These are phyloP conservation scores for Stentor coeruleus DNA, from an alignment of 73 alveolate species.

Conservation along the genomic window DNA sequence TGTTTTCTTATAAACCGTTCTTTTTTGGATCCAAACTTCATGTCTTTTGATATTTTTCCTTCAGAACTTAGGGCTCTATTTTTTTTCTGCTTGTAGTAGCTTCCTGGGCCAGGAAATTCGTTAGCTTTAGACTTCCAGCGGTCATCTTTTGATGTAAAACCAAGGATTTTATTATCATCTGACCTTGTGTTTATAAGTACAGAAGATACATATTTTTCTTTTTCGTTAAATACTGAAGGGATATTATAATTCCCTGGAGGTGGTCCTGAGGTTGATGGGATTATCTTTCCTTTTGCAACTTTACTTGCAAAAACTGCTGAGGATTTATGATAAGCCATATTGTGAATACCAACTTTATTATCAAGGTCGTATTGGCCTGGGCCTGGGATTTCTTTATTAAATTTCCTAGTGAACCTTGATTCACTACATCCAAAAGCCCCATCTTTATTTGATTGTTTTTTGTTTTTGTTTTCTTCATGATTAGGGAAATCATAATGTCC, in stretches of 20 bases:
- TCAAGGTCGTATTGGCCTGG: constrained; percentile 21
- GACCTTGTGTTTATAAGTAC: not conserved
- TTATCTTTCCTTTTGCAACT: not conserved
- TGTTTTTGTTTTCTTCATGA: not conserved
- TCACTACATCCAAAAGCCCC: constrained; percentile 27
- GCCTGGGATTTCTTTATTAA: not conserved
- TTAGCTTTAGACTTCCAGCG: not conserved
- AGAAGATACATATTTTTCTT: not conserved
- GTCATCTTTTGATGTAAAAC: not conserved
- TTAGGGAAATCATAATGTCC: constrained; percentile 9
- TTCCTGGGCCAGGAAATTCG: not conserved
- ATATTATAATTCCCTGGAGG: constrained; percentile 28
- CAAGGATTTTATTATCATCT: not conserved
- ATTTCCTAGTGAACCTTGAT: not conserved
- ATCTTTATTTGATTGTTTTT: constrained; percentile 9
- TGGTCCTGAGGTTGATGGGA: not conserved
- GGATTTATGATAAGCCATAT: constrained; percentile 10
- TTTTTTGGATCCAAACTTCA: constrained; percentile 19
- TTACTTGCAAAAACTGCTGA: constrained; percentile 16
- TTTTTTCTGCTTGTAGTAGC: not conserved
- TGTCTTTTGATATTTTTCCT: not conserved
- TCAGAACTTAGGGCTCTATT: not conserved
- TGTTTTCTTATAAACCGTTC: not conserved
- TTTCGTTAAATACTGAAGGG: not conserved
- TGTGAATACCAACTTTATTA: constrained; percentile 22